A percentile compares a stretch with the other conserved stretches of the same genome.
phyloP scores from a whole-genome alignment of 2,329 filamentous ascomycete species.

The Emergomyces orientalis region DNA sequence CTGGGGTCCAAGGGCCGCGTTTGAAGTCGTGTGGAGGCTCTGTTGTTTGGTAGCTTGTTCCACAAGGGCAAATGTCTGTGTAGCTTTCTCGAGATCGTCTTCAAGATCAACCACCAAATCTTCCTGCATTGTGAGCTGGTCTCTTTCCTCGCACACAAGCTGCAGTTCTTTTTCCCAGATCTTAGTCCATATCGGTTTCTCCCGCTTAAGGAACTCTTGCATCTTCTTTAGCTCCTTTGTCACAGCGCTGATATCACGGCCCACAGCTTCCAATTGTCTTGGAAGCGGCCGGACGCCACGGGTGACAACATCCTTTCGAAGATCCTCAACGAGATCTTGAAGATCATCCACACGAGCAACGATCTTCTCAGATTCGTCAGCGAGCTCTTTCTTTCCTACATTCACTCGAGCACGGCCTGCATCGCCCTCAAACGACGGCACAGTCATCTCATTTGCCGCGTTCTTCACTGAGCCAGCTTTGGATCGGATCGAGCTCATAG shows the following conservation, averaged over 20 bases:
- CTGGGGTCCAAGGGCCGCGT: slow-evolving; percentile 32
- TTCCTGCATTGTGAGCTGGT: slow-evolving; percentile 92
- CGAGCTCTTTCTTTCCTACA: slow-evolving; percentile 75
- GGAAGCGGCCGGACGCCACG: slow-evolving; percentile 86
- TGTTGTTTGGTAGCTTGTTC: slow-evolving; percentile 99
- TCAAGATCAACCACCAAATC: slow-evolving; percentile 85
- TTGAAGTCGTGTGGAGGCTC: slow-evolving; percentile 52
- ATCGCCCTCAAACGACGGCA: slow-evolving; percentile 65
- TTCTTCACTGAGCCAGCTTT: slow-evolving; percentile 77
- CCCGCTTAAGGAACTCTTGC: slow-evolving; percentile 74
- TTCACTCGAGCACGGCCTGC: slow-evolving; percentile 80
- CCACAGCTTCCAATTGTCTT: slow-evolving; percentile 77
- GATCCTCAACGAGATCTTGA: slow-evolving; percentile 92
- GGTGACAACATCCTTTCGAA: slow-evolving; percentile 91
- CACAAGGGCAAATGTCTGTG: slow-evolving; percentile 85
- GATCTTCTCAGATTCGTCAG: slow-evolving; percentile 77
- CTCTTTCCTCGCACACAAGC: slow-evolving; percentile 88
- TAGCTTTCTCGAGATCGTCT: slow-evolving; percentile 90
- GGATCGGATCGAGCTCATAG: slow-evolving; percentile 71
- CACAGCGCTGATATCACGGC: slow-evolving; percentile 74
- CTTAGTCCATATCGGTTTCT: slow-evolving; percentile 97
- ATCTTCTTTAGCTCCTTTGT: slow-evolving; percentile 86
- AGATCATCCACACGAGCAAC: slow-evolving; percentile 90
- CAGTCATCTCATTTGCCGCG: slow-evolving; percentile 58
- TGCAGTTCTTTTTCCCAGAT: slow-evolving; percentile 98